Base-by-base conservation (phyloP, 805 yeast genomes). In the Ogataea chonburiensis region DNA sequence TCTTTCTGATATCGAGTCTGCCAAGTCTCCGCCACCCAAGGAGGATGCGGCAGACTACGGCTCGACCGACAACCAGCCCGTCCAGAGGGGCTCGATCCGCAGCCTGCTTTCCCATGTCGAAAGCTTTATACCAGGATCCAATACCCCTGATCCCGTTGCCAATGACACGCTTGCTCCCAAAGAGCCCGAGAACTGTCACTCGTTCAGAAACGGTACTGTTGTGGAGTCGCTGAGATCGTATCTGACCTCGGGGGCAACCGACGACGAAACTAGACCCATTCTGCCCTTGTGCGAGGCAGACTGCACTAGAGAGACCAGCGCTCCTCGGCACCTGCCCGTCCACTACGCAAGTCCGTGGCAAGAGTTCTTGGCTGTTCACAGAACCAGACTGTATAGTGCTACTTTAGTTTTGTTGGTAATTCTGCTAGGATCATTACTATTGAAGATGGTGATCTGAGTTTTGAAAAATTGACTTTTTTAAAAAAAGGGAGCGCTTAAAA, bases 141-240 rank as follows among this genome's bases (percentile, higher is more conserved):
- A 13, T 17, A 21, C 34, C 24, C 31, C 38, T 17, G 42, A 29
- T 12, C 33, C 38, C 5, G 5, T 14, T 1, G 12, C 26, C 6
- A 18, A 14, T 6, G 36, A 33, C 3, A 23, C 21, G 9, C 12
- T 25, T n/a, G n/a, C 24, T n/a, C 21, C 21, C 5, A 32, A 27
- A 18, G 34, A 28, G 8, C 15, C 34, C 8, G 29, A 37, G 14
- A 24, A 23, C 18, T 28, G 41, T 18, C 37, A 29, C 19, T 32
- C 43, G 11, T 38, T 42, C 28, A 38, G 38, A 29, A 42, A 38
- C 22, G 34, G 38, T 12, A 19, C 24, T 12, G 34, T 38, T 17
- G 46, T 42, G 9, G 41, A 42, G 7, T 42, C 46, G 6, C 21
- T 42, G 17, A 35, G 46, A 26, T 42, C 46, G 3, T 42, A 42